These are phyloP conservation scores for Pseudopediastrum boryanum DNA, from an alignment of 139 green algal genomes.

Conservation along the genomic window DNA sequence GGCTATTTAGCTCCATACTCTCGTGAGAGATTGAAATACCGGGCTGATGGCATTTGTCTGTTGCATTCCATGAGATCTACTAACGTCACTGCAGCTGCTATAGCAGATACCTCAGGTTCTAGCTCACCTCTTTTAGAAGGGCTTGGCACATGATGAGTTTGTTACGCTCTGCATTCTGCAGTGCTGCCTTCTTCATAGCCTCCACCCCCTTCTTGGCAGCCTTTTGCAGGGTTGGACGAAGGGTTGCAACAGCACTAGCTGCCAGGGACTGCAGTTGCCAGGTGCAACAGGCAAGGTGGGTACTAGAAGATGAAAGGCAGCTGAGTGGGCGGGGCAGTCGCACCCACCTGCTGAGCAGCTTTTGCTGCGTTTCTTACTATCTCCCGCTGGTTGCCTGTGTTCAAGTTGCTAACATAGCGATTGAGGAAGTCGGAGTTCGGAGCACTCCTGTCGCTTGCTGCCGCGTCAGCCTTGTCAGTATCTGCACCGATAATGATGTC, in stretches of 20 bases:
- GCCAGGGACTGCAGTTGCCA: conserved; percentile 32
- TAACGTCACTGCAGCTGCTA: neutral
- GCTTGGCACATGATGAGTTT: conserved; percentile 43
- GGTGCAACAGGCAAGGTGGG: neutral
- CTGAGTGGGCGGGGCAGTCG: neutral
- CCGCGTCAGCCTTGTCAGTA: neutral
- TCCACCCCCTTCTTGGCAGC: conserved; percentile 20
- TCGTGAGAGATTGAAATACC: neutral
- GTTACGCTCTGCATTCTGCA: conserved; percentile 39
- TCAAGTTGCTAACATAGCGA: too few relatives aligned
- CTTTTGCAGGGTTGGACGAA: conserved; percentile 31
- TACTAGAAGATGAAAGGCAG: neutral
- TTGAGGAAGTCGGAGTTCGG: neutral
- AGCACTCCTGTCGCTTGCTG: too few relatives aligned
- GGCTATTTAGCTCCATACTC: neutral
- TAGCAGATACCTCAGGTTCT: neutral
- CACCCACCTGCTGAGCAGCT: conserved; percentile 33
- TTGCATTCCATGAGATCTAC: neutral
- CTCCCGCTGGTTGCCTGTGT: conserved; percentile 22
- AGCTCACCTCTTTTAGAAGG: conserved; percentile 40
- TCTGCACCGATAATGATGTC: neutral
- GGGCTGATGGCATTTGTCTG: neutral
- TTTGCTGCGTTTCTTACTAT: conserved; percentile 26
- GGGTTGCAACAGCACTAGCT: conserved; percentile 30
- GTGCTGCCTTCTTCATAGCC: conserved; percentile 5